Evolutionary conservation across 495 filamentous ascomycete genomes (phyloP).

Genomic region (Usnea hakonensis): DNA sequence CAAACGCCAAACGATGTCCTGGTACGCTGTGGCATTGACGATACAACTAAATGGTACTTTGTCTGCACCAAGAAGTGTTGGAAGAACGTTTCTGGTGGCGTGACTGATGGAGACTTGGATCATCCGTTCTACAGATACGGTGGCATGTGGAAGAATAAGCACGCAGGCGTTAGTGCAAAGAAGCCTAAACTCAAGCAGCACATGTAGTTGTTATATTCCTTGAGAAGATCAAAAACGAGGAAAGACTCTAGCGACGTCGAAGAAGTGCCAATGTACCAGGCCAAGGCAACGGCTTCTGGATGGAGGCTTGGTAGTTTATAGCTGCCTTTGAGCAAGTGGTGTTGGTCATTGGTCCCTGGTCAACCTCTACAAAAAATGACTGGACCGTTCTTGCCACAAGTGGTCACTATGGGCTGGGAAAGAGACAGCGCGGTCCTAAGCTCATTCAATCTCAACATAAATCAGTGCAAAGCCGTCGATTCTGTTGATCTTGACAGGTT

Average conservation of each 20-base stretch:
- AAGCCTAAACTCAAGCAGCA: slow-evolving; percentile 14
- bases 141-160: slow-evolving; percentile 26
- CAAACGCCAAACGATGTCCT: slow-evolving; percentile 17
- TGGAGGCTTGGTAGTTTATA: slow-evolving; percentile 4
- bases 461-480: neutral
- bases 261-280: slow-evolving; percentile 12
- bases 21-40: slow-evolving; percentile 21
- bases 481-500: neutral
- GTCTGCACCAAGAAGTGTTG: slow-evolving; percentile 23
- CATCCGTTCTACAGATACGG: slow-evolving; percentile 23
- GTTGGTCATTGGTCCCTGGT: neutral
- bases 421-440: neutral
- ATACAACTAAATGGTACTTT: slow-evolving; percentile 20
- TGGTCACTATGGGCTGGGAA: neutral
- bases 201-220: slow-evolving; percentile 3
- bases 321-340: neutral
- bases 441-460: neutral
- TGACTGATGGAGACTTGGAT: slow-evolving; percentile 14
- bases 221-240: slow-evolving; percentile 11
- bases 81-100: slow-evolving; percentile 19
- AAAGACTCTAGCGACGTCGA: slow-evolving; percentile 14
- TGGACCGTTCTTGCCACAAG: neutral
- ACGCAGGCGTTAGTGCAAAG: slow-evolving; percentile 19
- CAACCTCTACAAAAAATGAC: neutral
- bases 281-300: slow-evolving; percentile 16